Evolutionary conservation across 257 asterid genomes (phyloP).

Genomic region (Petunia axillaris): DNA sequence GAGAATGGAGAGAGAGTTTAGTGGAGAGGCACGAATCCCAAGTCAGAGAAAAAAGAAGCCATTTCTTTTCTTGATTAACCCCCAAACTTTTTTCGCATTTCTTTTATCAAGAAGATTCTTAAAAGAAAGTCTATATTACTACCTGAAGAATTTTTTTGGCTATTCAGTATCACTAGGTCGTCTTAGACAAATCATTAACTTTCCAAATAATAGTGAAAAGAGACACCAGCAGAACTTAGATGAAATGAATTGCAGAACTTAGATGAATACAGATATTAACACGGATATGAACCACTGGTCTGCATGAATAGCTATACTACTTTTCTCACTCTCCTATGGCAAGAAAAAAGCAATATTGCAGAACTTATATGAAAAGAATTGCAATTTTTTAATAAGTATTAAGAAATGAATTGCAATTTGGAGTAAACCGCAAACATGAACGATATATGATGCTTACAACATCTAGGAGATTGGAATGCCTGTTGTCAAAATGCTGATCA

Average conservation of each 20-base stretch:
- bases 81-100: too few relatives aligned
- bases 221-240: neutral
- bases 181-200: neutral
- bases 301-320: neutral
- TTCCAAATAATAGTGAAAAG: neutral
- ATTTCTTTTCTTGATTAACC: too few relatives aligned
- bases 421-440: neutral
- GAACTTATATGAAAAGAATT: neutral
- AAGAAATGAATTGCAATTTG: neutral
- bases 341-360: neutral
- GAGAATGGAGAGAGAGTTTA: too few relatives aligned
- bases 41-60: too few relatives aligned
- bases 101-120: neutral
- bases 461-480: slow-evolving; percentile 83
- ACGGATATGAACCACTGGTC: neutral
- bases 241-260: too few relatives aligned
- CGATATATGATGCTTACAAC: slow-evolving; percentile 45
- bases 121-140: neutral
- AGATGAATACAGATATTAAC: neutral
- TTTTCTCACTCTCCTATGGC: slow-evolving; percentile 4
- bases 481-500: slow-evolving; percentile 94
- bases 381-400: neutral
- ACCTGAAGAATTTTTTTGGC: neutral
- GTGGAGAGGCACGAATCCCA: too few relatives aligned
- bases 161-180: neutral